A percentile compares a stretch with the other conserved stretches of the same genome.
These are phyloP conservation scores for Ophiostoma perfectum DNA, from an alignment of 2,329 filamentous ascomycete genomes.

Conservation along the genomic window DNA sequence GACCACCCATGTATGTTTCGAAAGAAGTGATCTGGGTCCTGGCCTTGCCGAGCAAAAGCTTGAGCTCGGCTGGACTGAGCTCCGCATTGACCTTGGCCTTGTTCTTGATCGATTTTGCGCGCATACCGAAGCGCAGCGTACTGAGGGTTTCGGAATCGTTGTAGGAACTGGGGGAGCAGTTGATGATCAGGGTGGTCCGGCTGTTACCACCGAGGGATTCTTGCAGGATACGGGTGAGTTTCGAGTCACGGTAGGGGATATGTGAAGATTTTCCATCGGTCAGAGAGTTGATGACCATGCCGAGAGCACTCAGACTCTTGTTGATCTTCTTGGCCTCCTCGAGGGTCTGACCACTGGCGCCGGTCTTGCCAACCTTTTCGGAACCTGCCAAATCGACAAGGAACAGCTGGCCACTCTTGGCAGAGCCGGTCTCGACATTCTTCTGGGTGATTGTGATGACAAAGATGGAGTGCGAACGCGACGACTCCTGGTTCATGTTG, in stretches of 20 bases:
- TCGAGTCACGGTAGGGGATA: constrained; percentile 94
- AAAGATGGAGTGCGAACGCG: constrained; percentile 96
- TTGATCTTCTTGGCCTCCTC: constrained; percentile 99
- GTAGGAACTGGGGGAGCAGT: constrained; percentile 97
- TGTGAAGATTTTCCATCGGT: constrained; percentile 97
- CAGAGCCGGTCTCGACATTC: constrained; percentile 91
- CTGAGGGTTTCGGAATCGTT: constrained; percentile 93
- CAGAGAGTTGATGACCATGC: constrained; percentile 97
- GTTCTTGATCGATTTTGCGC: constrained; percentile 98
- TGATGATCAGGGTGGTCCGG: constrained; percentile 95
- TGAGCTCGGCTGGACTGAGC: constrained; percentile 91
- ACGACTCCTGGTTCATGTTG: constrained; percentile 99
- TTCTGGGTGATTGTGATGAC: constrained; percentile 96
- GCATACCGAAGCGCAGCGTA: constrained; percentile 88
- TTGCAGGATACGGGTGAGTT: constrained; percentile 94
- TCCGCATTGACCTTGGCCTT: constrained; percentile 99
- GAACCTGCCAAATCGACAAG: constrained; percentile 96
- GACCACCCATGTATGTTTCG: constrained; percentile 73
- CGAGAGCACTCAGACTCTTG: constrained; percentile 95
- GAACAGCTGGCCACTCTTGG: constrained; percentile 94
- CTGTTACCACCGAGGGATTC: constrained; percentile 97
- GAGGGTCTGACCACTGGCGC: constrained; percentile 91
- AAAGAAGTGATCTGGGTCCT: constrained; percentile 85
- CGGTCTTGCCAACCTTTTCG: constrained; percentile 98
- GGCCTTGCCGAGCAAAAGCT: constrained; percentile 84